Conservation (phyloP, 495 filamentous ascomycete genomes). For the Lindgomyces ingoldianus region DNA sequence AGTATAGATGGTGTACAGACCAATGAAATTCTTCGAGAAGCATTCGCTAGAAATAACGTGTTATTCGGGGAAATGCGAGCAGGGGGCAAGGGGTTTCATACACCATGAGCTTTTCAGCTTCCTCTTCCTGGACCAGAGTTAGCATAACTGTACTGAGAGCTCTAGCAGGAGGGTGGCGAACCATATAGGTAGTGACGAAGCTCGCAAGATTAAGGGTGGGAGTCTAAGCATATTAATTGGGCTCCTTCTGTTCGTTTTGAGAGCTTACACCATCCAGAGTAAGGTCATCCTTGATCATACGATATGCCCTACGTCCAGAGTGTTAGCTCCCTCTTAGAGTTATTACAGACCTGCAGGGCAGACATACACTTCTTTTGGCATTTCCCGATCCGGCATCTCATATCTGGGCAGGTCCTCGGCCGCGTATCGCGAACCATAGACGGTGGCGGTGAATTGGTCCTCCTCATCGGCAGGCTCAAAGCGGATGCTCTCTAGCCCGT, state of each 20-base stretch:
- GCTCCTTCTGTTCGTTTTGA: slow-evolving; percentile 73
- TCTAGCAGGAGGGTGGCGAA: slow-evolving; percentile 40
- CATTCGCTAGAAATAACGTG: slow-evolving; percentile 55
- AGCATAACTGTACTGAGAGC: slow-evolving; percentile 6
- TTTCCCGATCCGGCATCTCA: slow-evolving; percentile 79
- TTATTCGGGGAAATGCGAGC: neutral
- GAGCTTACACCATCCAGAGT: slow-evolving; percentile 65
- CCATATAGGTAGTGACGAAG: slow-evolving; percentile 89
- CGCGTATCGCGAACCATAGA: slow-evolving; percentile 84
- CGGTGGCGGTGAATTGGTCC: slow-evolving; percentile 68
- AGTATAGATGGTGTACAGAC: slow-evolving; percentile 12
- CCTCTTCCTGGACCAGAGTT: slow-evolving; percentile 63
- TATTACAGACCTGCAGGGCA: neutral
- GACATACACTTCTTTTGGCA: slow-evolving; percentile 36
- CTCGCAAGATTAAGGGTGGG: slow-evolving; percentile 60
- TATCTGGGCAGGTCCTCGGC: slow-evolving; percentile 72
- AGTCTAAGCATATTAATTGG: slow-evolving; percentile 19
- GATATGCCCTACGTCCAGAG: slow-evolving; percentile 64
- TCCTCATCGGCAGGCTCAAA: slow-evolving; percentile 53
- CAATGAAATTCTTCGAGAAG: slow-evolving; percentile 83
- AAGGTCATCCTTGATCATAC: slow-evolving; percentile 93
- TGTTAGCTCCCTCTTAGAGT: neutral
- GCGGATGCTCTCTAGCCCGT: slow-evolving; percentile 52
- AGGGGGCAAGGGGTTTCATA: neutral
- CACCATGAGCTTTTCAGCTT: slow-evolving; percentile 84